Base-by-base conservation (phyloP, 202 grass and related monocot species). In the Zizania palustris region DNA sequence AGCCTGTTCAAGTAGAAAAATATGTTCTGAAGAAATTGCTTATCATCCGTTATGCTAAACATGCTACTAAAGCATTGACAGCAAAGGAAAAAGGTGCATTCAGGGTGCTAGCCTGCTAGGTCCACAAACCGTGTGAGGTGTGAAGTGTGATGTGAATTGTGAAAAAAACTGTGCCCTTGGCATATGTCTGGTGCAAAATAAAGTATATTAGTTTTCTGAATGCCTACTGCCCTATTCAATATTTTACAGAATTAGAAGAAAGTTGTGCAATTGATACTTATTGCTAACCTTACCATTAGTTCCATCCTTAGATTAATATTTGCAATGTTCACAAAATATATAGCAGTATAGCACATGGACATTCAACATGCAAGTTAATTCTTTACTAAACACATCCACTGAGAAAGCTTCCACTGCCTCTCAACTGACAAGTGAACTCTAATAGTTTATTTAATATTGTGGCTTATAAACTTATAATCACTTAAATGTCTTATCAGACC, bases 181-280 rank as follows among this genome's bases (percentile, higher is more conserved):
- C 69, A 75, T 83, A 53, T 53, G 14, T 38, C 13, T 80, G 20
- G 16, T 61, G 70, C 70, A 67, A 59, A 71, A 58, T 71, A 49
- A 59, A 11, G 11, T 49, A 67, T 28, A 59, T 35, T 12, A 62
- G 28, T 45, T 60, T 34, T 28, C 5, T 75, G 60, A 18, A 62
- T 15, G 13, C 11, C 34, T 65, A 19, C 5, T 50, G 59, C 34
- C n/a, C 45, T 2, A 51, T 39, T 53, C 6, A 64, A 64, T 43
- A 28, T 71, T 53, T 53, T n/a, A 16, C 50, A 53, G 46, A 38
- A 71, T 48, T 19, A 38, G 15, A 71, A 40, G 5, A 71, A 9
- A 39, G 0, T 15, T 39, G 34, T 15, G 45, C n/a, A 37, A 16
- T 76, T 39, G 36, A 63, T 63, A 9, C 35, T 38, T 63, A 28